phyloP scores from a whole-genome alignment of 164 flowering plant species.

The Tetracentron sinense region DNA sequence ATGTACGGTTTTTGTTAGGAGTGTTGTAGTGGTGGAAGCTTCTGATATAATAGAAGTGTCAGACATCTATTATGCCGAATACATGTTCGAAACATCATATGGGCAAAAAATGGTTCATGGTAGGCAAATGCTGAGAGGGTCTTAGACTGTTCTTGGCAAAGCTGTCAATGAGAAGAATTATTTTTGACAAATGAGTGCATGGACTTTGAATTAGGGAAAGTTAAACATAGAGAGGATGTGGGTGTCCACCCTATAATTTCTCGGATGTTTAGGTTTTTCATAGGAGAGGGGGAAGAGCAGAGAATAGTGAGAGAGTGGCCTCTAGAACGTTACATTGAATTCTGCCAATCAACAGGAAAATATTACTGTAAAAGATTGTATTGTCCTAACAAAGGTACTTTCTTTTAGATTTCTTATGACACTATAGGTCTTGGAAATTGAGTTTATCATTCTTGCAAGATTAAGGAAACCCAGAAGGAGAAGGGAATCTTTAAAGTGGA shows the following conservation, averaged over 20 bases:
- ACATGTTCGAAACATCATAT: conserved; percentile 63
- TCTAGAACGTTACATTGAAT: too few relatives aligned
- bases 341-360: too few relatives aligned
- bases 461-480: conserved; percentile 33
- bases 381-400: conserved; percentile 83
- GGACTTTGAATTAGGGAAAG: conserved; percentile 49
- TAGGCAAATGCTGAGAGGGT: conserved; percentile 60
- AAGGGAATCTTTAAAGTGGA: conserved; percentile 36
- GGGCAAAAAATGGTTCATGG: conserved; percentile 78
- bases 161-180: conserved; percentile 76
- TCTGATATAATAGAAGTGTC: conserved; percentile 42
- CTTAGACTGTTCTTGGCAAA: conserved; percentile 74
- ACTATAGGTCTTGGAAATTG: conserved; percentile 76
- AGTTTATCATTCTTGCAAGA: conserved; percentile 54
- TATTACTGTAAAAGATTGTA: conserved; percentile 88
- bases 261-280: conserved; percentile 36
- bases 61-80: conserved; percentile 67
- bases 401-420: conserved; percentile 47
- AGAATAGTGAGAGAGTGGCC: conserved; percentile 67
- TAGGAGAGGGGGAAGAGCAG: conserved; percentile 73
- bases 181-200: conserved; percentile 73
- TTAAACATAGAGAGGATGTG: conserved; percentile 48
- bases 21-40: conserved; percentile 46
- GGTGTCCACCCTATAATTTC: too few relatives aligned
- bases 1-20: conserved; percentile 49